phyloP scores from a whole-genome alignment of 169 alveolate genomes.

The Besnoitia besnoiti region DNA sequence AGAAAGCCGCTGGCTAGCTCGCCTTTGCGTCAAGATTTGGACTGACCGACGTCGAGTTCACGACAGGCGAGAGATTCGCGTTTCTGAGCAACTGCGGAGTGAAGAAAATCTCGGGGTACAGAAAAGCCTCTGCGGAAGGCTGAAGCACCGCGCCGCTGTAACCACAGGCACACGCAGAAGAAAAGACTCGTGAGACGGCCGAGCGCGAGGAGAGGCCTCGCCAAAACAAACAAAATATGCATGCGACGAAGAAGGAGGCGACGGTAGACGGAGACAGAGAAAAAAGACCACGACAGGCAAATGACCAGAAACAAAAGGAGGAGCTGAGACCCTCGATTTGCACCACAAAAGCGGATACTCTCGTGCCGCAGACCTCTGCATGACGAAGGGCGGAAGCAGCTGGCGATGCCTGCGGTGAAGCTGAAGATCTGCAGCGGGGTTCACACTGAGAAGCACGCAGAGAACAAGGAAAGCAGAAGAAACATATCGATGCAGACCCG shows the following conservation, averaged over 20 bases:
- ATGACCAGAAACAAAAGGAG: background rate
- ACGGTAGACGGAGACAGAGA: background rate
- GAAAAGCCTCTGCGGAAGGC: constrained; percentile 56
- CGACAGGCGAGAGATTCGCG: constrained; percentile 48
- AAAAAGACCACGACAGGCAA: too few relatives aligned
- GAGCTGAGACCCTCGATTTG: background rate
- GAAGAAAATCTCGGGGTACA: constrained; percentile 50
- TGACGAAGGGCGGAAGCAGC: constrained; percentile 44
- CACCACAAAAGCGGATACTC: background rate
- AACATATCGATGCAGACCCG: too few relatives aligned
- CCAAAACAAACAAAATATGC: background rate
- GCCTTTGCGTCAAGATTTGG: too few relatives aligned
- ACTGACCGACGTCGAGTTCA: constrained; percentile 21
- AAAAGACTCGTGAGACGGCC: background rate
- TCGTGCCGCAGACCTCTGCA: too few relatives aligned
- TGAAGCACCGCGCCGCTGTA: constrained; percentile 56
- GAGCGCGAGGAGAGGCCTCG: background rate
- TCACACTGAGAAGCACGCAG: background rate
- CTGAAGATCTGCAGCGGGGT: constrained; percentile 55
- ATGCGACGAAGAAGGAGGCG: background rate
- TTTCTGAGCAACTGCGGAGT: constrained; percentile 54
- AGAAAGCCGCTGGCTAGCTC: too few relatives aligned
- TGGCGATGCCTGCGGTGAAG: constrained; percentile 55
- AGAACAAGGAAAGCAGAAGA: background rate
- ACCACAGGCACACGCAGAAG: background rate